phyloP scores from a whole-genome alignment of 2,329 filamentous ascomycete species.

The Westerdykella aurantiaca region DNA sequence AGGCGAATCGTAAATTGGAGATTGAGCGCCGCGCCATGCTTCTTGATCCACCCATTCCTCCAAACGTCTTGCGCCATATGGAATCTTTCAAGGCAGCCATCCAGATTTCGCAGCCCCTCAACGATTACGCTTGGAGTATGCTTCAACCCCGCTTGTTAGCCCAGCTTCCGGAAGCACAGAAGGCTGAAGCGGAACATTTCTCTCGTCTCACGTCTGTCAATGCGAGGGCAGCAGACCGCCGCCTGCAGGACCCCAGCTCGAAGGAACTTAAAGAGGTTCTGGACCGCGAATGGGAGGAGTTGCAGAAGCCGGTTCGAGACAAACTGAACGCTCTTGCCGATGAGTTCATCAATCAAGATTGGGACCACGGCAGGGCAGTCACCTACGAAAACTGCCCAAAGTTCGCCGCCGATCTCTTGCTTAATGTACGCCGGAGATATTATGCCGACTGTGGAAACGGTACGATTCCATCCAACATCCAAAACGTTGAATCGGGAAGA shows the following conservation, averaged over 20 bases:
- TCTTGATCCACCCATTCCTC: constrained; percentile 59
- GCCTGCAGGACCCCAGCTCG: constrained; percentile 44
- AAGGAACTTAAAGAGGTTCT: constrained; percentile 54
- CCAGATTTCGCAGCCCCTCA: constrained; percentile 62
- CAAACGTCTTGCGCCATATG: constrained; percentile 61
- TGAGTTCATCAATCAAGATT: constrained; percentile 60
- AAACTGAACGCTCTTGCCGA: constrained; percentile 63
- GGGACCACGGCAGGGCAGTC: constrained; percentile 59
- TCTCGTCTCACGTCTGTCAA: constrained; percentile 42
- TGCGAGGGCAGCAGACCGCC: constrained; percentile 44
- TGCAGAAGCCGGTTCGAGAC: constrained; percentile 61
- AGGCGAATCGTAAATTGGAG: constrained; percentile 58
- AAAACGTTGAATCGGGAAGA: constrained; percentile 2
- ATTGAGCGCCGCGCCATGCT: constrained; percentile 65
- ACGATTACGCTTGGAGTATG: constrained; percentile 63
- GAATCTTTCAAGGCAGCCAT: constrained; percentile 69
- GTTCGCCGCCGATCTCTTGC: constrained; percentile 67
- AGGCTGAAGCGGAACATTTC: constrained; percentile 48
- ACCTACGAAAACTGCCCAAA: constrained; percentile 58
- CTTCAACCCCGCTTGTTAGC: constrained; percentile 62
- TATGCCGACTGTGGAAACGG: constrained; percentile 55
- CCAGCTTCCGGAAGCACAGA: constrained; percentile 61
- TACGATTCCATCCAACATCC: constrained; percentile 36
- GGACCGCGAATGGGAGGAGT: constrained; percentile 65
- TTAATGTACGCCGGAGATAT: constrained; percentile 62